These are phyloP conservation scores for Trichosporon sp. DNA, from an alignment of 1,284 basidiomycete species.

Conservation along the genomic window DNA sequence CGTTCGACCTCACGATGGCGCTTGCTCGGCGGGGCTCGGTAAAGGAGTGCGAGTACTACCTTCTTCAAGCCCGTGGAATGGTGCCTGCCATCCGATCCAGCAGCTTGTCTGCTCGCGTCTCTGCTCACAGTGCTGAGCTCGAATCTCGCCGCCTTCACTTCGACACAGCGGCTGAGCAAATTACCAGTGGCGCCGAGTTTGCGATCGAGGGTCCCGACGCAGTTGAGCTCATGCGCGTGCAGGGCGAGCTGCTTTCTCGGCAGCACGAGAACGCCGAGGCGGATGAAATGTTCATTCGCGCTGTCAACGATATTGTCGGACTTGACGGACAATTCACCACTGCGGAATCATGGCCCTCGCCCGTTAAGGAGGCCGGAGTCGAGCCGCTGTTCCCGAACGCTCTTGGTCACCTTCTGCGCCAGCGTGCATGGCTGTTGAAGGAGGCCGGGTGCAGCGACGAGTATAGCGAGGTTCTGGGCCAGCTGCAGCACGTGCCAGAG, in stretches of 20 bases:
- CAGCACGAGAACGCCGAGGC: conserved; percentile 57
- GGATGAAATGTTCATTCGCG: conserved; percentile 49
- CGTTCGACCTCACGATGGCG: conserved; percentile 61
- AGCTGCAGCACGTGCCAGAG: conserved; percentile 41
- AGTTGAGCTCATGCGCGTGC: conserved; percentile 61
- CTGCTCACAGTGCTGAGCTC: conserved; percentile 64
- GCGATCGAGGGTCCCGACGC: conserved; percentile 53
- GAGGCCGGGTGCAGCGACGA: conserved; percentile 55
- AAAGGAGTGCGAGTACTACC: conserved; percentile 75
- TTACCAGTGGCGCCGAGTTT: conserved; percentile 55
- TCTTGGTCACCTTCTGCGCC: conserved; percentile 63
- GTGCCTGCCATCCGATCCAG: conserved; percentile 64
- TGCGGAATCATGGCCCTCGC: conserved; percentile 36
- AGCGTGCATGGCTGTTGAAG: conserved; percentile 71
- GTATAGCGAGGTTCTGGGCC: conserved; percentile 59
- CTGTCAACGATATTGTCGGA: conserved; percentile 32
- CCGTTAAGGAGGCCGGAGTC: conserved; percentile 2
- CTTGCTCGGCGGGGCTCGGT: conserved; percentile 70
- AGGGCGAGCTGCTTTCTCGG: conserved; percentile 51
- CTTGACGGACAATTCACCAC: conserved; percentile 37
- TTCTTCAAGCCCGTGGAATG: conserved; percentile 65
- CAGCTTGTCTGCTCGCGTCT: conserved; percentile 60
- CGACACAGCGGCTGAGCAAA: conserved; percentile 56
- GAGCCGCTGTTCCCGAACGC: conserved; percentile 66
- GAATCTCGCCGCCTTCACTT: conserved; percentile 60